Evolutionary conservation across 2,329 filamentous ascomycete genomes (phyloP).

Genomic region (Basipetospora chlamydospora): DNA sequence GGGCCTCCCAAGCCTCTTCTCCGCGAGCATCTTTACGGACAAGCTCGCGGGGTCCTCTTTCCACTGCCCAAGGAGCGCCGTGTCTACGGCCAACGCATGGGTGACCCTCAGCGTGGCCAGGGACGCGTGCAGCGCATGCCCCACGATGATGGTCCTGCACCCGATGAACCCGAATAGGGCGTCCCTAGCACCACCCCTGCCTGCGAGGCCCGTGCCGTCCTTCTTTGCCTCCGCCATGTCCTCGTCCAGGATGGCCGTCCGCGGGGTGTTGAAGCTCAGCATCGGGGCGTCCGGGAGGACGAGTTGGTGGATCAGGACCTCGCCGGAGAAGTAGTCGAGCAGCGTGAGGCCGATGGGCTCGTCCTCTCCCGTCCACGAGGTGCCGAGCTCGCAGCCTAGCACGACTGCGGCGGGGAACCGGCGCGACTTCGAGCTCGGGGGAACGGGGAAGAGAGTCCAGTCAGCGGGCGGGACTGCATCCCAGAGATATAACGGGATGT

Average conservation of each 20-base stretch:
- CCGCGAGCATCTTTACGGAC: slow-evolving; percentile 24
- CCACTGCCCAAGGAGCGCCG: slow-evolving; percentile 19
- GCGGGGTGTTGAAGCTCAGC: slow-evolving; percentile 32
- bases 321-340: slow-evolving; percentile 34
- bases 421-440: background rate
- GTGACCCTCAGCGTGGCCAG: slow-evolving; percentile 31
- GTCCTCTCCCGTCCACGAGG: slow-evolving; percentile 23
- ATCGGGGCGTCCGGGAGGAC: slow-evolving; percentile 32
- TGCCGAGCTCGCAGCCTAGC: slow-evolving; percentile 43
- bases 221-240: slow-evolving; percentile 22
- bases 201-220: slow-evolving; percentile 21
- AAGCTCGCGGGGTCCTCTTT: slow-evolving; percentile 10
- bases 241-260: slow-evolving; percentile 28
- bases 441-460: too few relatives aligned
- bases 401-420: slow-evolving; percentile 18
- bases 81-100: slow-evolving; percentile 29
- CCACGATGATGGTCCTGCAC: slow-evolving; percentile 30
- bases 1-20: slow-evolving; percentile 19
- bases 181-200: slow-evolving; percentile 24
- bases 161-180: slow-evolving; percentile 29
- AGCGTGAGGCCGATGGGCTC: slow-evolving; percentile 37
- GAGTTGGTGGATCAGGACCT: slow-evolving; percentile 33
- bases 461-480: too few relatives aligned
- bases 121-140: slow-evolving; percentile 28
- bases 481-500: too few relatives aligned